These are phyloP conservation scores for Thielaviopsis cerberus DNA, from an alignment of 2,329 filamentous ascomycete species.

Conservation along the genomic window DNA sequence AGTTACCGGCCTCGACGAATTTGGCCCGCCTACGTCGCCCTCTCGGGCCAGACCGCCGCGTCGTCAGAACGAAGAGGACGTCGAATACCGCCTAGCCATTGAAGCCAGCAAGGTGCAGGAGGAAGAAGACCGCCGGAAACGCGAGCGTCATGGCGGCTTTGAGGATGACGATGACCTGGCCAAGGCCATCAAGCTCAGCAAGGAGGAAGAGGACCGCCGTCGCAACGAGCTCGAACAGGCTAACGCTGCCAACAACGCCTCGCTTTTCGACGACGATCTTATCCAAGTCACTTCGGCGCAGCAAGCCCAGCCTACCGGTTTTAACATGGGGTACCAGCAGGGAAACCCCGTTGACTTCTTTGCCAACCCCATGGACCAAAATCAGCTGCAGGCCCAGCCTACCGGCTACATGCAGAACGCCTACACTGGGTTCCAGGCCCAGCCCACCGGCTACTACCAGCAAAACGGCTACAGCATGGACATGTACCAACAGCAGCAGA, in stretches of 20 bases:
- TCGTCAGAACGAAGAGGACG: slow-evolving; percentile 60
- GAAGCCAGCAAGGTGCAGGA: slow-evolving; percentile 92
- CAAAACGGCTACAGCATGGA: slow-evolving; percentile 40
- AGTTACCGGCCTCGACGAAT: slow-evolving; percentile 82
- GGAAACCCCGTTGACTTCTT: slow-evolving; percentile 93
- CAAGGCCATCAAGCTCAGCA: slow-evolving; percentile 87
- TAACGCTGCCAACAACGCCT: slow-evolving; percentile 53
- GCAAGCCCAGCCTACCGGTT: slow-evolving; percentile 66
- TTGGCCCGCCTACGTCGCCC: slow-evolving; percentile 28
- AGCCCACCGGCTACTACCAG: slow-evolving; percentile 36
- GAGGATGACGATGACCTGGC: slow-evolving; percentile 68
- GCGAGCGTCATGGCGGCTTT: slow-evolving; percentile 40
- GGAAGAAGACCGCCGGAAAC: slow-evolving; percentile 67
- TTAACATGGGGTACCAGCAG: slow-evolving; percentile 95
- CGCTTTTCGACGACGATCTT: slow-evolving; percentile 72
- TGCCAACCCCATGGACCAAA: slow-evolving; percentile 76
- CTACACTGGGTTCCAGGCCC: slow-evolving; percentile 33
- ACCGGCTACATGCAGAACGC: slow-evolving; percentile 50
- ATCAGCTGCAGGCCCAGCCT: slow-evolving; percentile 56
- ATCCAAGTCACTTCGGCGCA: slow-evolving; percentile 29
- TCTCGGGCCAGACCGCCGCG: slow-evolving; percentile 27
- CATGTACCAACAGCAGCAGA: slow-evolving; percentile 14
- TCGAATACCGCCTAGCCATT: slow-evolving; percentile 75
- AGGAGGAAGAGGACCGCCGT: slow-evolving; percentile 81
- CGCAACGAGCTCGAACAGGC: slow-evolving; percentile 56